Conservation (phyloP, 2,329 filamentous ascomycete genomes). For the Fusarium haematococcum region DNA sequence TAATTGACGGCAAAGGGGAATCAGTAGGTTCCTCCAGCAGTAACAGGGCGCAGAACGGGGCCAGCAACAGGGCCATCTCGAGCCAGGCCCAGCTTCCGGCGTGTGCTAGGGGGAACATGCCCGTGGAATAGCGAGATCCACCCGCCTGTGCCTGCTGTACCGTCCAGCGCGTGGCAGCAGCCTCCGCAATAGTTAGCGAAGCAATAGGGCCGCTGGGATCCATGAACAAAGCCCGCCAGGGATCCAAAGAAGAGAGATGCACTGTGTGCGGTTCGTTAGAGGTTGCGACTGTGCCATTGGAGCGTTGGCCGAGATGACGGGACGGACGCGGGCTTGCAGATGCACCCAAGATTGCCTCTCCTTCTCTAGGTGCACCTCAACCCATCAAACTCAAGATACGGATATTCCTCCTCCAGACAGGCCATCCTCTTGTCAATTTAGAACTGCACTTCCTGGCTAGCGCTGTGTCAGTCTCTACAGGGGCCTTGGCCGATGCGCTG, state of each 20-base stretch:
- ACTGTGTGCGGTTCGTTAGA: slow-evolving; percentile 20
- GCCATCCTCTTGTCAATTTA: slow-evolving; percentile 18
- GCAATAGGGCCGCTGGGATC: slow-evolving; percentile 24
- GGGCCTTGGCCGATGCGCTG: slow-evolving; percentile 23
- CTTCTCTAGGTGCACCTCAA: slow-evolving; percentile 6
- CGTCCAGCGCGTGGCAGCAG: slow-evolving; percentile 29
- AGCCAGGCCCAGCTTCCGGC: slow-evolving; percentile 1
- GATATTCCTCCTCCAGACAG: not conserved
- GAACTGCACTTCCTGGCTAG: slow-evolving; percentile 30
- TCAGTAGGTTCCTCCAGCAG: slow-evolving; percentile 16
- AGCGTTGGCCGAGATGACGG: slow-evolving; percentile 4
- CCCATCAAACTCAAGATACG: not conserved
- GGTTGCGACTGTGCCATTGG: slow-evolving; percentile 19
- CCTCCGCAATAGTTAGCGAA: slow-evolving; percentile 22
- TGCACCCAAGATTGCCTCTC: slow-evolving; percentile 15
- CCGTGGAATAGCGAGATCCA: slow-evolving; percentile 19
- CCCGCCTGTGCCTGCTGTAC: slow-evolving; percentile 6
- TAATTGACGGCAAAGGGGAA: slow-evolving; percentile 1
- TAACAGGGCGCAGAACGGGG: slow-evolving; percentile 28
- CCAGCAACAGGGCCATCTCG: not conserved
- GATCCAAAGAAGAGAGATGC: not conserved
- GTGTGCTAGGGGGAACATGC: not conserved
- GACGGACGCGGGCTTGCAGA: not conserved
- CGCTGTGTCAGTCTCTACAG: slow-evolving; percentile 40
- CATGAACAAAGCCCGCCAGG: slow-evolving; percentile 10